A percentile compares a stretch with the other conserved stretches of the same genome.
These are phyloP conservation scores for Ganoderma leucocontextum DNA, from an alignment of 1,284 basidiomycete species.

Conservation along the genomic window DNA sequence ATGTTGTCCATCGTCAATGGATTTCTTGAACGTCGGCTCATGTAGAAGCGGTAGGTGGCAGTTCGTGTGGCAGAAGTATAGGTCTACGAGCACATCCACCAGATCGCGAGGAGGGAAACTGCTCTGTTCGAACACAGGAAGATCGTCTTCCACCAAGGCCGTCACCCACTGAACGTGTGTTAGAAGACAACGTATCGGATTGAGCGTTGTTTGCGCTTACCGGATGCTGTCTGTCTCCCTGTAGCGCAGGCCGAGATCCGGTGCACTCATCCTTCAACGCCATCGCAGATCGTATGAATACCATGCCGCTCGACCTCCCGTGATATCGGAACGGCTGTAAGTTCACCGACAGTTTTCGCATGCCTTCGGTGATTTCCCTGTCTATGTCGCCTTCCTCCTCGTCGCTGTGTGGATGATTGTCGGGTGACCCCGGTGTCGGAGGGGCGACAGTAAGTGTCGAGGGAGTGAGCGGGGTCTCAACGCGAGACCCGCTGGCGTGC, in stretches of 20 bases:
- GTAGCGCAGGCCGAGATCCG: too few relatives aligned
- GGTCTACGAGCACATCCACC: slow-evolving; percentile 52
- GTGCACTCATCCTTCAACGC: not conserved
- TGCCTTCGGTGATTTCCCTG: not conserved
- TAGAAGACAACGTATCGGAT: not conserved
- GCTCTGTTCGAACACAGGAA: slow-evolving; percentile 33
- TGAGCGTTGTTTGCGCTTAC: not conserved
- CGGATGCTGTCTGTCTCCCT: slow-evolving; percentile 7
- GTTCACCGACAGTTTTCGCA: not conserved
- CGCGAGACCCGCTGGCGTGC: not conserved
- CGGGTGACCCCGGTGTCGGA: not conserved
- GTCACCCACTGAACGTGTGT: slow-evolving; percentile 19
- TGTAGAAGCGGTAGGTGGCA: slow-evolving; percentile 76
- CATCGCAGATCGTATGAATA: not conserved
- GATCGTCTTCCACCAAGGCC: slow-evolving; percentile 13
- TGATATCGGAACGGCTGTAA: slow-evolving; percentile 4
- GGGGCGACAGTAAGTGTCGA: not conserved
- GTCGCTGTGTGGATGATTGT: not conserved
- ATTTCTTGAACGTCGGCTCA: slow-evolving; percentile 74
- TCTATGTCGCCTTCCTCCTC: not conserved
- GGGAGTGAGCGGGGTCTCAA: not conserved
- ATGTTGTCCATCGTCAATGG: slow-evolving; percentile 65
- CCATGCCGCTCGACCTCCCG: slow-evolving; percentile 9
- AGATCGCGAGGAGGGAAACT: slow-evolving; percentile 72
- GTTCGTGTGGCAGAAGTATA: slow-evolving; percentile 50